Conservation (phyloP, 2,329 filamentous ascomycete genomes). For the Claviceps lovelessii region DNA sequence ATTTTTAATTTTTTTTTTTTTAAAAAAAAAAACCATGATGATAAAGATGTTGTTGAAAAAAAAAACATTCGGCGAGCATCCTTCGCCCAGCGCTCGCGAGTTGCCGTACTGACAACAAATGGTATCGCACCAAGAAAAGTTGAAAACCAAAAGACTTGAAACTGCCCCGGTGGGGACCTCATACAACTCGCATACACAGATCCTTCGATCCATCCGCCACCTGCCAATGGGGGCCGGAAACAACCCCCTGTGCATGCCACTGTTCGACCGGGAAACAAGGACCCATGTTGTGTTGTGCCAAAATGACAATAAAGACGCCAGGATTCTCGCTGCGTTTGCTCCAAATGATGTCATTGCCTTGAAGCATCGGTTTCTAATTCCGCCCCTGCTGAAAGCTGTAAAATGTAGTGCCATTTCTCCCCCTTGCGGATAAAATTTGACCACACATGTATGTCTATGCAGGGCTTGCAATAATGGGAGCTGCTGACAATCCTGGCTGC, state of each 20-base stretch:
- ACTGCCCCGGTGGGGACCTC: slow-evolving; percentile 1
- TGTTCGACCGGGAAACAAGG: not conserved
- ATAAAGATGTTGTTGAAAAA: not conserved
- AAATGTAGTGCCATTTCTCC: not conserved
- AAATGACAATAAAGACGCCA: not conserved
- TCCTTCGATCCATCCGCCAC: not conserved
- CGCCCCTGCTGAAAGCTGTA: not conserved
- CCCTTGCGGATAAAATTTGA: not conserved
- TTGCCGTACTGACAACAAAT: not conserved
- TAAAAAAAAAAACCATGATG: not conserved
- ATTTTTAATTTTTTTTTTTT: not conserved
- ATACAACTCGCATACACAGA: not conserved
- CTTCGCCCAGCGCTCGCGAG: not conserved
- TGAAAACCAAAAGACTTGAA: slow-evolving; percentile 1
- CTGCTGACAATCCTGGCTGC: not conserved
- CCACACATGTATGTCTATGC: not conserved
- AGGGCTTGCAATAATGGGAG: not conserved
- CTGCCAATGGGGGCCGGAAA: not conserved
- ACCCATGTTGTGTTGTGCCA: not conserved
- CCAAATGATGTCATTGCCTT: not conserved
- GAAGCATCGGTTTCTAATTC: not conserved
- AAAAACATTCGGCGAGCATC: not conserved
- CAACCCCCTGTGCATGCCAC: not conserved
- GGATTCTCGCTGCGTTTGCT: not conserved
- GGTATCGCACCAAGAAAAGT: not conserved